Evolutionary conservation across 139 green algal species (phyloP), one percentile per base, ranked within the genome.

Genomic region (Coelastrella sp.): DNA sequence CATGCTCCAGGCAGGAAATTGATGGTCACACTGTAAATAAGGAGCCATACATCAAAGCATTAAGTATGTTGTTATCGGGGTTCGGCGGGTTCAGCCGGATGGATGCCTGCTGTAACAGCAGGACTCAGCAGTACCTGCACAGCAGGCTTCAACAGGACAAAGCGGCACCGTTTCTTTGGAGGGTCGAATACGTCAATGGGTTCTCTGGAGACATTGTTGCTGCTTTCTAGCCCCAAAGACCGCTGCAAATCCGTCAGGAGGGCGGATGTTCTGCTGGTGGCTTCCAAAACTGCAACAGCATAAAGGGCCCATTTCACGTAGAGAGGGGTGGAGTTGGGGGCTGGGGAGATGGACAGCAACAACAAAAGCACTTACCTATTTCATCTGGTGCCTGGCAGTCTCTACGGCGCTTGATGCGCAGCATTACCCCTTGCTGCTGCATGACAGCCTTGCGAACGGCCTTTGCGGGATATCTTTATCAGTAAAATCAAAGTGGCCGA

Each of bases 401-500:
- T 24, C 82, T 57, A 24, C 61, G 60, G 24, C 82, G 82, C 82
- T 87, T 87, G 60, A 87, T 35, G n/a, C 82, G 82, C 82, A 87
- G 82, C 24, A 87, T 7, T 7, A 87, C 82, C 14, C 61, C 82
- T 14, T 74, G 80, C 58, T 85, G 17, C 22, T 72, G 82, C 82
- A 49, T 49, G 35, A 49, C 35, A 49, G 35, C 35, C 35, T 49
- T 49, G 35, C 3, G 35, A 49, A 49, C 35, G 35, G 35, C 35
- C 35, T 49, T 49, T 49, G 35, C 35, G 35, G 35, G 35, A 49
- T 49, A 3, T 49, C 35, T 49, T 49, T 49, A 49, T 49, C 35
- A 49, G 35, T 49, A 3, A 49, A 49, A 49, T 49, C 35, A 49
- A 49, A 49, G 35, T 49, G 35, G 35, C 35, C 35, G 35, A 49